phyloP scores from a whole-genome alignment of 176 grass and related monocot genomes.

The Eleusine indica region DNA sequence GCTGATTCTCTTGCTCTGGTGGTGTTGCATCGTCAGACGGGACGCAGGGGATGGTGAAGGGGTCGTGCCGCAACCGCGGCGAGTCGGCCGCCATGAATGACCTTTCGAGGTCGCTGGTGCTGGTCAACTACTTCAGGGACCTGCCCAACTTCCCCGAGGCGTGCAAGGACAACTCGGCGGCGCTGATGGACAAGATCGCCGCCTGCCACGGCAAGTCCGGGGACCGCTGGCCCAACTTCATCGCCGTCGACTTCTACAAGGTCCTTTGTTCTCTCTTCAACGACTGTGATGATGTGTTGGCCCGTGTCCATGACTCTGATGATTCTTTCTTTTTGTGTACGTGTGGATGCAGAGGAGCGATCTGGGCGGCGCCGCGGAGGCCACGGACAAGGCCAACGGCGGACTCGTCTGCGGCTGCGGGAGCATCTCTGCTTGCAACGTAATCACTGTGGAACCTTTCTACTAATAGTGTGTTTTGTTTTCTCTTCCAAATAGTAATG shows the following conservation, averaged over 20 bases:
- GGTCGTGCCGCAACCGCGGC: slow-evolving; percentile 62
- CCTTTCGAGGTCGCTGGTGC: slow-evolving; percentile 79
- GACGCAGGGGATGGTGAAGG: slow-evolving; percentile 64
- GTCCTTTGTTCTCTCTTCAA: neutral
- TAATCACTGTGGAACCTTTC: slow-evolving; percentile 27
- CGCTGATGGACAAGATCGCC: slow-evolving; percentile 60
- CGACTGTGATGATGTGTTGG: neutral
- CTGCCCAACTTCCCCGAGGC: slow-evolving; percentile 51
- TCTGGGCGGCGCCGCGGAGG: slow-evolving; percentile 64
- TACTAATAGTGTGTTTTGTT: neutral
- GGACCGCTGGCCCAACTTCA: slow-evolving; percentile 76
- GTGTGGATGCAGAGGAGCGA: slow-evolving; percentile 63
- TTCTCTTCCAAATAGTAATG: neutral
- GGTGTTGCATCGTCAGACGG: slow-evolving; percentile 52
- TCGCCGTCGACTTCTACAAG: slow-evolving; percentile 94
- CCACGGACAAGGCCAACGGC: slow-evolving; percentile 71
- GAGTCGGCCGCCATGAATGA: slow-evolving; percentile 83
- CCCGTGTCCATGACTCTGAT: neutral
- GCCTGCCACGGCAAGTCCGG: slow-evolving; percentile 58
- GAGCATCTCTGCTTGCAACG: slow-evolving; percentile 62
- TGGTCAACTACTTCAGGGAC: slow-evolving; percentile 82
- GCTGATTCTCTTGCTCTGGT: neutral
- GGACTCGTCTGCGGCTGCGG: slow-evolving; percentile 68
- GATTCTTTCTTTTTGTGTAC: neutral
- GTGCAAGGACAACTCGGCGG: slow-evolving; percentile 79